Conservation (phyloP, 2,329 filamentous ascomycete genomes). For the Aspergillus caelatus region DNA sequence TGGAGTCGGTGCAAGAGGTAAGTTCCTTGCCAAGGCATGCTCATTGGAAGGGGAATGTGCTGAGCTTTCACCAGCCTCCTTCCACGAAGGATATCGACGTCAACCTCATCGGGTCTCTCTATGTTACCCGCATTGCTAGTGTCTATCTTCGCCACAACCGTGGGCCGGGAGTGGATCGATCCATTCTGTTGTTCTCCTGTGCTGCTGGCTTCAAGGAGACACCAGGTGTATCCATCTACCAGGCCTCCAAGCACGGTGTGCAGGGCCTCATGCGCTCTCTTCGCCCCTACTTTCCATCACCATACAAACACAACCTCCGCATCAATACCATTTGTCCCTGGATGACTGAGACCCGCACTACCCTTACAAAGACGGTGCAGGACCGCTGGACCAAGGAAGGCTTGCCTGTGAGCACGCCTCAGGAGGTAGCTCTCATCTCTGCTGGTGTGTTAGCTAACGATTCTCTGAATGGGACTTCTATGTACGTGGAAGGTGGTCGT, state of each 20-base stretch:
- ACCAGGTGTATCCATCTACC: slow-evolving; percentile 52
- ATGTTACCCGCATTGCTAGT: slow-evolving; percentile 53
- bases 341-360: slow-evolving; percentile 42
- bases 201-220: slow-evolving; percentile 54
- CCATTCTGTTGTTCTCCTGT: slow-evolving; percentile 49
- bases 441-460: slow-evolving; percentile 39
- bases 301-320: slow-evolving; percentile 42
- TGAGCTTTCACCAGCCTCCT: slow-evolving; percentile 26
- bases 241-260: slow-evolving; percentile 54
- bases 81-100: slow-evolving; percentile 49
- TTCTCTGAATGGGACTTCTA: slow-evolving; percentile 43
- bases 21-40: slow-evolving; percentile 6
- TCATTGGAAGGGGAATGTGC: neutral
- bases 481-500: slow-evolving; percentile 48
- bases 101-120: slow-evolving; percentile 52
- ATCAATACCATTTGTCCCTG: slow-evolving; percentile 51
- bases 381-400: slow-evolving; percentile 41
- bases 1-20: slow-evolving; percentile 48
- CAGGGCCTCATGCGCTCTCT: slow-evolving; percentile 54
- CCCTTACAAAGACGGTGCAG: slow-evolving; percentile 39
- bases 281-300: slow-evolving; percentile 36
- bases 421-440: slow-evolving; percentile 45
- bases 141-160: slow-evolving; percentile 52
- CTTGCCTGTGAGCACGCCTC: slow-evolving; percentile 43
- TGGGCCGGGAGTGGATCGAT: slow-evolving; percentile 39